Conservation (phyloP, 371 early-diverging fungal species). For the Mortierella sp. region DNA sequence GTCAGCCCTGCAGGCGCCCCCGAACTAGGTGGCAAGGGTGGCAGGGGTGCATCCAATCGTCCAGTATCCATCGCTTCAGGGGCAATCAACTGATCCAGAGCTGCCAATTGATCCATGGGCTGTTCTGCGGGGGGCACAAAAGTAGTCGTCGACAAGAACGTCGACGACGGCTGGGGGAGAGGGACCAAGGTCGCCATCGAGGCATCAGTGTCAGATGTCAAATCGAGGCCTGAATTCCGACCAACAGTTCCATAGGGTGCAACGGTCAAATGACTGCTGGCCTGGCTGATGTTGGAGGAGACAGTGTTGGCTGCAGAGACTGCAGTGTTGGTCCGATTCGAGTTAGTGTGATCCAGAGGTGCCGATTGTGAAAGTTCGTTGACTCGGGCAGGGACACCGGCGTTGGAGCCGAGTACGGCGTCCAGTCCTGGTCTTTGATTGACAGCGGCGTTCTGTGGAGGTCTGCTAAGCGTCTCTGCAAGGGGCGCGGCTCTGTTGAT, state of each 20-base stretch:
- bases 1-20: neutral
- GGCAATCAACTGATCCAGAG: slow-evolving; percentile 16
- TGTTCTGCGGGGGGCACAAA: slow-evolving; percentile 7
- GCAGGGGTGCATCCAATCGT: slow-evolving; percentile 39
- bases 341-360: slow-evolving; percentile 17
- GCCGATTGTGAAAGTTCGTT: slow-evolving; percentile 15
- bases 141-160: slow-evolving; percentile 19
- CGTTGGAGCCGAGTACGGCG: neutral
- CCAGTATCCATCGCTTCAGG: slow-evolving; percentile 7
- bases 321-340: slow-evolving; percentile 38
- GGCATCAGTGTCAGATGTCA: slow-evolving; percentile 23
- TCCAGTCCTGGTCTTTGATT: neutral
- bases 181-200: slow-evolving; percentile 43
- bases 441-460: neutral
- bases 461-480: slow-evolving; percentile 11
- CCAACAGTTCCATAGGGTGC: slow-evolving; percentile 25
- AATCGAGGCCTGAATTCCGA: slow-evolving; percentile 10
- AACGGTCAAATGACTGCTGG: slow-evolving; percentile 21
- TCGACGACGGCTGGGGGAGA: slow-evolving; percentile 35
- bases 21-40: slow-evolving; percentile 32
- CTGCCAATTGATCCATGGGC: slow-evolving; percentile 41
- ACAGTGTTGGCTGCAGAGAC: slow-evolving; percentile 46
- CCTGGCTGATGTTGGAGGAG: slow-evolving; percentile 36
- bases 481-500: slow-evolving; percentile 3
- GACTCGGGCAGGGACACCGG: neutral